These are phyloP conservation scores for Clitoria ternatea DNA, from an alignment of 306 rosid genomes.

Conservation along the genomic window DNA sequence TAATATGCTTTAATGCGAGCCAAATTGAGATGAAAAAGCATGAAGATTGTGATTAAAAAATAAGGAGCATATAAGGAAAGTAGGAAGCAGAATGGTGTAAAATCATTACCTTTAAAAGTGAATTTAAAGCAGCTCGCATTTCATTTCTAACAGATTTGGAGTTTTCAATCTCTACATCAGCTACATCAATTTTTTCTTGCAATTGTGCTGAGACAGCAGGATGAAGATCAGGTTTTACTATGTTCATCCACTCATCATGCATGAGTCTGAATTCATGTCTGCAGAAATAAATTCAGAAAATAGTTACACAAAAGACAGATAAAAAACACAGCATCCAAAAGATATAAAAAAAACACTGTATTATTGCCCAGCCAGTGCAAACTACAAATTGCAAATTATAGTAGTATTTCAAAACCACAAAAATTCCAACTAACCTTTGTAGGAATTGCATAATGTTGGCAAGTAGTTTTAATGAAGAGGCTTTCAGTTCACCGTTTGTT, in stretches of 20 bases:
- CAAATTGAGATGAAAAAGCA: neutral
- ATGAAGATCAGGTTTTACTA: constrained; percentile 66
- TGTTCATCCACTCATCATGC: constrained; percentile 71
- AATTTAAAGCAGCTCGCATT: constrained; percentile 60
- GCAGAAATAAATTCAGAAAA: constrained; percentile 27
- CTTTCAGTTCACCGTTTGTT: constrained; percentile 62
- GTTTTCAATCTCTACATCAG: constrained; percentile 53
- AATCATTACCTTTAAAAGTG: constrained; percentile 73
- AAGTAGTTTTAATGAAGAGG: constrained; percentile 50
- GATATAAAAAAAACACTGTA: neutral
- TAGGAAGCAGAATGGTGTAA: neutral
- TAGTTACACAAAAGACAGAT: neutral
- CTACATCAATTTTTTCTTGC: constrained; percentile 43
- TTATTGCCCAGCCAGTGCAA: neutral
- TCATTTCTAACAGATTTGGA: constrained; percentile 66
- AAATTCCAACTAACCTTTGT: constrained; percentile 62
- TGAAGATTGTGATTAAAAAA: constrained; percentile 2
- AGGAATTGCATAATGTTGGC: constrained; percentile 58
- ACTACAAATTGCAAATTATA: neutral
- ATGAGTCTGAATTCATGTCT: constrained; percentile 69
- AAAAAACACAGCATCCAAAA: too few species aligned
- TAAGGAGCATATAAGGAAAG: neutral
- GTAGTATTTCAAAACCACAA: neutral
- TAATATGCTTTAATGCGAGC: neutral
- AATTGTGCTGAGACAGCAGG: constrained; percentile 50